These are phyloP conservation scores for Exophiala oligosperma DNA, from an alignment of 2,329 filamentous ascomycete species.

Conservation along the genomic window DNA sequence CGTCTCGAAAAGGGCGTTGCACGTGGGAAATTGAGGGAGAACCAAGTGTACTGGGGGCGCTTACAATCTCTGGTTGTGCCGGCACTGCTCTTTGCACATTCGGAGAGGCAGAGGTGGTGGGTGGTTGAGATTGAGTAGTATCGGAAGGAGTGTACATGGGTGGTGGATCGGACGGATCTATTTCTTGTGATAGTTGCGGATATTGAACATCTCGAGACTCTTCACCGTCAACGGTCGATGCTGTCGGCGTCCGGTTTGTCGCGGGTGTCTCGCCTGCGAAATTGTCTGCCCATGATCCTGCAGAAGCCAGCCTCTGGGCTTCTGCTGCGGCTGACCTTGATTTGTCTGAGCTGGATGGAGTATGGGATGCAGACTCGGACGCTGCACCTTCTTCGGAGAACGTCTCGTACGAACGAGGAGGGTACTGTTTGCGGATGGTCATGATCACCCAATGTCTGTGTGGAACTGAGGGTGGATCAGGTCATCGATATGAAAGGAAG, in stretches of 20 bases:
- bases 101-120: conserved; percentile 13
- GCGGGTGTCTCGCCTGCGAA: conserved; percentile 21
- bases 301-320: conserved; percentile 24
- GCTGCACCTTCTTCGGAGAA: conserved; percentile 8
- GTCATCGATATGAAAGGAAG: not conserved
- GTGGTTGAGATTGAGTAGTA: conserved; percentile 13
- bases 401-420: conserved; percentile 22
- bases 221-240: conserved; percentile 19
- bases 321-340: conserved; percentile 23
- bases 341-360: conserved; percentile 20
- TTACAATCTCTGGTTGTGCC: conserved; percentile 20
- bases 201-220: conserved; percentile 13
- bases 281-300: conserved; percentile 25
- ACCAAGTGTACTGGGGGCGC: conserved; percentile 10
- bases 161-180: conserved; percentile 24
- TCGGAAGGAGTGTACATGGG: conserved; percentile 25
- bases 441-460: conserved; percentile 7
- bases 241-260: conserved; percentile 19
- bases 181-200: conserved; percentile 7
- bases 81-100: conserved; percentile 10
- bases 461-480: not conserved
- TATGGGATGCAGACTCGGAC: conserved; percentile 4
- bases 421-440: conserved; percentile 23
- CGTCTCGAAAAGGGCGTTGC: conserved; percentile 5
- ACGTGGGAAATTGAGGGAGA: conserved; percentile 3